Evolutionary conservation across 1,139 yeast genomes (phyloP), one percentile per base, ranked within the genome.

Genomic region (Nakaseomyces uthaithaninus): DNA sequence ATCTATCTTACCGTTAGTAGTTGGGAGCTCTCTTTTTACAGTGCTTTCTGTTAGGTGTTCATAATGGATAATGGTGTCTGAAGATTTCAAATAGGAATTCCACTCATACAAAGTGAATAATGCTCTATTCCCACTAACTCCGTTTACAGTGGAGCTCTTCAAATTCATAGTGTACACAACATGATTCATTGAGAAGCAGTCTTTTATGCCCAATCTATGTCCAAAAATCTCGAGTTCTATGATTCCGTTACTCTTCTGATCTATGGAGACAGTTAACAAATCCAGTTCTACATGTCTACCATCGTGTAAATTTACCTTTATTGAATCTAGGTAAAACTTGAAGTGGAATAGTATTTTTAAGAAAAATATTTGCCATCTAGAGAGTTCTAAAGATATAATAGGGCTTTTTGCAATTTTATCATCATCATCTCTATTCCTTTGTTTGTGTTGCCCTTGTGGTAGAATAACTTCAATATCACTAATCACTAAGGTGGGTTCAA

Each of bases 401-500:
- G n/a, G 28, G 19, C 12, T 12, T 10, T 11, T 19, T 12, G 23
- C 23, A 30, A 7, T 19, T 6, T 26, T 12, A 8, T 34, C 26
- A 2, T 24, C 19, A 24, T 25, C 14, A 6, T 18, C 26, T 16
- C 33, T 18, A 7, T 7, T 10, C 7, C 24, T 22, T 2, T 18
- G 23, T 8, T 30, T 19, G 4, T 4, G 22, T 14, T 35, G 10
- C 3, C 33, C 35, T 17, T 35, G 27, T 19, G 39, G 33, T 26
- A 44, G 9, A 6, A 27, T 31, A 14, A 52, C 7, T n/a, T 48
- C 46, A 8, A 52, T 48, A 26, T 48, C 45, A 24, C 44, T 43
- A 10, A 52, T 43, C 2, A 49, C 45, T 8, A 52, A 41, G 1
- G 49, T 43, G 1, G 52, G 50, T 24, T 43, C 47, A 48, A 48